These are phyloP conservation scores for Haplosporangium sp. DNA, from an alignment of 371 early-diverging fungal genomes.

Conservation along the genomic window DNA sequence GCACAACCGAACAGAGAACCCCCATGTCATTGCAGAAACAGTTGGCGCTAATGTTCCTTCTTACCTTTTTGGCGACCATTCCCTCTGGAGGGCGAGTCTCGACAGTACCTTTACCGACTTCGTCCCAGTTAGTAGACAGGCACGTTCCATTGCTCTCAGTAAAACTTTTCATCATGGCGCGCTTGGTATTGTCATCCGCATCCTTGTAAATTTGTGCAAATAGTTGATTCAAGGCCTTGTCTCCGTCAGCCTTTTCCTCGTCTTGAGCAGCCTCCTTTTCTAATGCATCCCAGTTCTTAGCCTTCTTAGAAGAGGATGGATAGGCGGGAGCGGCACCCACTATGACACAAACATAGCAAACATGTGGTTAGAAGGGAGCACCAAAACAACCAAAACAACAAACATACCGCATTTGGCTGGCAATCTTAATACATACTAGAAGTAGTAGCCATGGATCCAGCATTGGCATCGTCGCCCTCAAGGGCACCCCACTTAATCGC, in stretches of 20 bases:
- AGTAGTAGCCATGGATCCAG: conserved; percentile 49
- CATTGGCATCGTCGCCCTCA: conserved; percentile 75
- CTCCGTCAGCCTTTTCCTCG: conserved; percentile 87
- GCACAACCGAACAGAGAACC: neutral
- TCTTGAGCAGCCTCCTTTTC: conserved; percentile 75
- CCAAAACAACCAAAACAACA: neutral
- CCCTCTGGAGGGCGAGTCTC: conserved; percentile 94
- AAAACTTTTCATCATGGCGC: conserved; percentile 99
- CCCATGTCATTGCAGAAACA: neutral
- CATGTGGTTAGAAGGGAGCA: neutral
- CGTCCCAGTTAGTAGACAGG: conserved; percentile 97
- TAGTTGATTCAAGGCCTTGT: conserved; percentile 89
- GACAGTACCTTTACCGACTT: conserved; percentile 85
- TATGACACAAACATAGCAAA: neutral
- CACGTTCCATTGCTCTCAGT: conserved; percentile 96
- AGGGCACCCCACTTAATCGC: conserved; percentile 86
- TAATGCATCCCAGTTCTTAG: conserved; percentile 86
- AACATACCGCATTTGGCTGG: neutral
- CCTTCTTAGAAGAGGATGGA: conserved; percentile 59
- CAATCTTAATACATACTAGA: conserved; percentile 10
- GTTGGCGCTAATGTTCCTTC: neutral
- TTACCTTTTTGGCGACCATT: conserved; percentile 83
- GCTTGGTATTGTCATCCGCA: conserved; percentile 90
- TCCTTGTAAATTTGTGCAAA: conserved; percentile 95
- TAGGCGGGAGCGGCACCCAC: conserved; percentile 44